Percentiles rank a stretch among this genome's conserved stretches.
These are phyloP conservation scores for Salix exigua DNA, from an alignment of 345 rosid genomes.

Conservation along the genomic window DNA sequence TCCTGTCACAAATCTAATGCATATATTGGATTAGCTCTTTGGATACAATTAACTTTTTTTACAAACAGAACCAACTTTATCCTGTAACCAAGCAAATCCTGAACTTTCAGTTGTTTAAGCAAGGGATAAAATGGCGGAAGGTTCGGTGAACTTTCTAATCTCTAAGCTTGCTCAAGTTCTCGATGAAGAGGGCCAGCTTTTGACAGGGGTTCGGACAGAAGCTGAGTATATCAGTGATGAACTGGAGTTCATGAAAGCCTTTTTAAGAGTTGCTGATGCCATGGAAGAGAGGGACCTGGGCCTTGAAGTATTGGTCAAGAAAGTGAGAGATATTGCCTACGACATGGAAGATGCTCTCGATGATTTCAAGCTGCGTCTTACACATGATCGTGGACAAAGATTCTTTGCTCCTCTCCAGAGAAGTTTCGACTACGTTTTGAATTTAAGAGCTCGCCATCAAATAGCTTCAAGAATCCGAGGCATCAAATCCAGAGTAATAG, in stretches of 20 bases:
- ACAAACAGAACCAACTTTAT: no score
- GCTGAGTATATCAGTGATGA: constrained; percentile 21
- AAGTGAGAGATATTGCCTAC: constrained; percentile 24
- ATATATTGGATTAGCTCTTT: no score
- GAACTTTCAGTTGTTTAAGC: no score
- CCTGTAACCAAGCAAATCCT: no score
- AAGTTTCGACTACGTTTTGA: constrained; percentile 1
- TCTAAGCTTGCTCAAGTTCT: constrained; percentile 25
- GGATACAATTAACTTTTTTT: no score
- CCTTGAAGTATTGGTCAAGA: constrained; percentile 17
- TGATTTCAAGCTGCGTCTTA: constrained; percentile 17
- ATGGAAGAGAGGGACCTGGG: constrained; percentile 13
- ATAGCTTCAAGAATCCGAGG: constrained; percentile 20
- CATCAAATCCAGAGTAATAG: constrained; percentile 6
- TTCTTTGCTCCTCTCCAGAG: neutral
- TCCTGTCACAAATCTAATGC: no score
- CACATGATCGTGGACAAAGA: neutral
- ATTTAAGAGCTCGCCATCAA: constrained; percentile 19
- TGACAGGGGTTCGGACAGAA: constrained; percentile 16
- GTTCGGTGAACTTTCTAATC: constrained; percentile 18
- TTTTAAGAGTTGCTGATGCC: constrained; percentile 23
- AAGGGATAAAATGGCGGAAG: constrained; percentile 23
- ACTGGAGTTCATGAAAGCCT: constrained; percentile 27
- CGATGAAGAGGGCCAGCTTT: constrained; percentile 8
- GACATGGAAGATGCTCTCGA: constrained; percentile 36